Percentiles rank a stretch among this genome's conserved stretches.
Conservation (phyloP, 306 rosid species). For the Boehmeria nivea region DNA sequence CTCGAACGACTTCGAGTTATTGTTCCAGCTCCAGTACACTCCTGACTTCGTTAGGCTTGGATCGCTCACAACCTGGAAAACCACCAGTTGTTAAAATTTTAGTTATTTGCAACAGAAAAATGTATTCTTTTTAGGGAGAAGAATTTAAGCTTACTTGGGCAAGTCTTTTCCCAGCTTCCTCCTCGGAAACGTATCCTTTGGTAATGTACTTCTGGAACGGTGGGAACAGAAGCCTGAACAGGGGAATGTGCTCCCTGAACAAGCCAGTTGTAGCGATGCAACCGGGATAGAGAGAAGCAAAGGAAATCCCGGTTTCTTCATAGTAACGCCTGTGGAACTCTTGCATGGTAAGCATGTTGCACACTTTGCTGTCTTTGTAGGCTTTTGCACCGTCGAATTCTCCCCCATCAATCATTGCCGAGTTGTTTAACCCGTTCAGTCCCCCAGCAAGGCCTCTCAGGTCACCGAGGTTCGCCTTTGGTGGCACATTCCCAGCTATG, state of each 20-base stretch:
- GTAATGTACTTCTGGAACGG: conserved; percentile 24
- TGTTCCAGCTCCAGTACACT: conserved; percentile 33
- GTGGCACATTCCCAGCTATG: conserved; percentile 74
- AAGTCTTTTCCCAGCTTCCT: conserved; percentile 23
- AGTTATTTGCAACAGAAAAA: neutral
- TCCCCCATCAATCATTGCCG: conserved; percentile 15
- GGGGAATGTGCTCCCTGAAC: conserved; percentile 25
- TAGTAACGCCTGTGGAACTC: conserved; percentile 26
- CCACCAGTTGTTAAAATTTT: neutral
- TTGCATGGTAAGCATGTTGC: conserved; percentile 23
- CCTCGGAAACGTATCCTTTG: conserved; percentile 26
- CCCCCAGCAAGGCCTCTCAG: conserved; percentile 60
- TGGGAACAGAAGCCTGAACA: conserved; percentile 26
- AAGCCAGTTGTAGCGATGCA: conserved; percentile 22
- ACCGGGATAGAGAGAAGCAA: conserved; percentile 22
- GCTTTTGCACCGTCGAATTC: conserved; percentile 24
- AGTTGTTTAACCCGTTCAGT: conserved; percentile 36
- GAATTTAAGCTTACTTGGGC: conserved; percentile 16
- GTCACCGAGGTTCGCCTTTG: conserved; percentile 74
- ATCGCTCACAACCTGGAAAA: conserved; percentile 24
- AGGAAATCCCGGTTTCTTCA: conserved; percentile 16
- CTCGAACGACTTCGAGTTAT: conserved; percentile 22
- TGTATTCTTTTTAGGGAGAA: neutral
- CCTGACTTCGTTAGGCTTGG: conserved; percentile 27
- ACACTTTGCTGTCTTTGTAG: conserved; percentile 24